phyloP scores from a whole-genome alignment of 2,329 filamentous ascomycete genomes.

The Epichloe typhina region DNA sequence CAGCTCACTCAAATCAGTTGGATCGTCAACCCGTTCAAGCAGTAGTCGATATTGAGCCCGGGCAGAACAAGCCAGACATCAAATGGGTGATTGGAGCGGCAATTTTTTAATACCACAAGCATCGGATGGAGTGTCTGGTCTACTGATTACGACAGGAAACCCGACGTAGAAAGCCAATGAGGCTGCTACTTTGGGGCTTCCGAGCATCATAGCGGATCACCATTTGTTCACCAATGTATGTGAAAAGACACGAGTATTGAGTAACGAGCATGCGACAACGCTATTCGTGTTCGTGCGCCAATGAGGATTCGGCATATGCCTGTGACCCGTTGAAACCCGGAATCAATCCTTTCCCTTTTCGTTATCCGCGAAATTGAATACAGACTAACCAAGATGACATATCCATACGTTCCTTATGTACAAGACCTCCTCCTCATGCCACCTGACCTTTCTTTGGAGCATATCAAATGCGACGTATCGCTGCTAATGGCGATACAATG shows the following conservation, averaged over 20 bases:
- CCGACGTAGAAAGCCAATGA: too few relatives aligned
- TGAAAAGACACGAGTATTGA: not conserved
- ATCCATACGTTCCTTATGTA: not conserved
- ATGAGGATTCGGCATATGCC: not conserved
- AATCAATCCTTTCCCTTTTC: not conserved
- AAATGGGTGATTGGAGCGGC: too few relatives aligned
- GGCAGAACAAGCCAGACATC: too few relatives aligned
- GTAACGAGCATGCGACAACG: not conserved
- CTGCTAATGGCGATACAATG: not conserved
- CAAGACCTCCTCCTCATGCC: not conserved
- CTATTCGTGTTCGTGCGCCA: not conserved
- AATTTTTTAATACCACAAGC: too few relatives aligned
- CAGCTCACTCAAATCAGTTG: too few relatives aligned
- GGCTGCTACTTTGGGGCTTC: not conserved
- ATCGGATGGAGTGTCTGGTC: too few relatives aligned
- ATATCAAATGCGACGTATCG: not conserved
- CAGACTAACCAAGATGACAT: not conserved
- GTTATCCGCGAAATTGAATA: not conserved
- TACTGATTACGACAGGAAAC: too few relatives aligned
- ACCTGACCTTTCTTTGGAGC: not conserved
- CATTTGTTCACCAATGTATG: not conserved
- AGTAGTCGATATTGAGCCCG: too few relatives aligned
- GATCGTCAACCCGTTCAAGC: too few relatives aligned
- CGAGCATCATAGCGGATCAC: not conserved
- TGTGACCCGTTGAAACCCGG: not conserved